Base-by-base conservation (phyloP, 768 basidiomycete genomes). In the Imleria badia region DNA sequence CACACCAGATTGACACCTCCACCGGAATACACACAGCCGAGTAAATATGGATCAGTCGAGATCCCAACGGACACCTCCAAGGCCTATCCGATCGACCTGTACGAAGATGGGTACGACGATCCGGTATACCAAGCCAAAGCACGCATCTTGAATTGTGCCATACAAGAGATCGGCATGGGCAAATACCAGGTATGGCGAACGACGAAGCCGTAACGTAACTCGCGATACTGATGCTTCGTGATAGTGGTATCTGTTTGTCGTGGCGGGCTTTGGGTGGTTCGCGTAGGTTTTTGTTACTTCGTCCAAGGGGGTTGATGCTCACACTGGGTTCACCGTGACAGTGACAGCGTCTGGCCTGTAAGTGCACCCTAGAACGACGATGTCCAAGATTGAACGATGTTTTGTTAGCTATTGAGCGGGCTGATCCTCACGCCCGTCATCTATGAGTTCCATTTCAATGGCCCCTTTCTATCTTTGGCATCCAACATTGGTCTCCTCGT, bases 91-190 rank as follows among this genome's bases (percentile, higher is more conserved):
- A 41, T 35, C 30, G 71, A 75, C 54, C 63, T 74, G 8, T 70
- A 73, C 52, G 64, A 66, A 23, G 74, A 72, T 8, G 74, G 59
- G 11, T 70, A 73, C 43, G 54, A 67, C 19, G 80, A 82, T 52
- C 79, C 76, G 0, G 70, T 79, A 10, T 82, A 82, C 55, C 73
- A 71, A 42, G 78, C 75, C 0, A 82, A 82, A 60, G 81, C 81
- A 1, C 68, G 69, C 23, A 62, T 81, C 31, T 53, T 82, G 51
- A 80, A 78, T 44, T 68, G 69, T 38, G 73, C 78, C 5, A 72
- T 82, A 41, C 78, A 80, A 61, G 77, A 79, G 33, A 79, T 83
- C 19, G 81, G 81, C 2, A 82, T 83, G 79, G 82, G 81, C 7
- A 76, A 67, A 56, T 83, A 82, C 55, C 81, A 82, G 74, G 79